phyloP scores from a whole-genome alignment of 2,329 filamentous ascomycete species.

The Penicillium sp. region DNA sequence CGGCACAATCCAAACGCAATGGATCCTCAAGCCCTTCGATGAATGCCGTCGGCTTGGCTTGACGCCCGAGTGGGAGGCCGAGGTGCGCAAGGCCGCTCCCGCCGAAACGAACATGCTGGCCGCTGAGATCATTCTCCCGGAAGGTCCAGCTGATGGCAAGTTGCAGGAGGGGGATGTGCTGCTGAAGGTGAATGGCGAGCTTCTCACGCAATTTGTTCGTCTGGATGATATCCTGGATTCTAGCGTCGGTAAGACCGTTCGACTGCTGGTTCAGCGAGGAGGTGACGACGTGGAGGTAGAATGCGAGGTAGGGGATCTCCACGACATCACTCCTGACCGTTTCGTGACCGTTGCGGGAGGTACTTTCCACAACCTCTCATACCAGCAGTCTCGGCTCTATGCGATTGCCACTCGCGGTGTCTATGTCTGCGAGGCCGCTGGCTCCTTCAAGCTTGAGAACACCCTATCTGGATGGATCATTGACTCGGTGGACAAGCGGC shows the following conservation, averaged over 20 bases:
- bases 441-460: conserved; percentile 90
- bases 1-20: conserved; percentile 97
- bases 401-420: conserved; percentile 88
- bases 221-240: conserved; percentile 89
- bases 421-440: conserved; percentile 88
- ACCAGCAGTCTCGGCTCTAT: conserved; percentile 94
- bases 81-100: conserved; percentile 75
- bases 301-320: conserved; percentile 79
- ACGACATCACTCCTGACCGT: conserved; percentile 89
- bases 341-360: conserved; percentile 92
- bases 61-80: conserved; percentile 77
- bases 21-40: conserved; percentile 93
- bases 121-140: conserved; percentile 86
- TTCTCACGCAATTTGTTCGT: conserved; percentile 86
- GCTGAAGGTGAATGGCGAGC: conserved; percentile 85
- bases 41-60: conserved; percentile 88
- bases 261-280: conserved; percentile 77
- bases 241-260: conserved; percentile 71
- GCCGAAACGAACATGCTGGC: conserved; percentile 96
- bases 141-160: conserved; percentile 79
- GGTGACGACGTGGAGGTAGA: conserved; percentile 82
- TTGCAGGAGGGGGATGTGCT: conserved; percentile 92
- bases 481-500: conserved; percentile 85
- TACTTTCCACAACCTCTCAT: conserved; percentile 93
- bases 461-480: conserved; percentile 90